phyloP scores from a whole-genome alignment of 257 asterid genomes.

The Solanum infundibuliforme region DNA sequence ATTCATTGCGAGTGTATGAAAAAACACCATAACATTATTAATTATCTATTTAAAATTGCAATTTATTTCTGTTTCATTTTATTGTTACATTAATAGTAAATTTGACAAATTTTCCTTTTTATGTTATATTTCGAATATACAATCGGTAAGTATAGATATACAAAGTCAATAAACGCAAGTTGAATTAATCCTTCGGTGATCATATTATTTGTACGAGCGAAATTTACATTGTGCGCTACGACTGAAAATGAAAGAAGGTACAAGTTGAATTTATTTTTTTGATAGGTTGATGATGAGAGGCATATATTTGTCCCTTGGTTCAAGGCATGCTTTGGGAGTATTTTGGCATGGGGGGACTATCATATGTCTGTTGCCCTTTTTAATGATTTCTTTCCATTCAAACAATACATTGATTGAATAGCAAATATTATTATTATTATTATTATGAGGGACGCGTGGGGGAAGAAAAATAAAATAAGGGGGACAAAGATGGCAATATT shows the following conservation, averaged over 20 bases:
- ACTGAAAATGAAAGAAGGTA: not conserved
- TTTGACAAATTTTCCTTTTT: not conserved
- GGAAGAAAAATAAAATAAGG: not conserved
- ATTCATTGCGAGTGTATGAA: not conserved
- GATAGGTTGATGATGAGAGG: not conserved
- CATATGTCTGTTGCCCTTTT: slow-evolving; percentile 1
- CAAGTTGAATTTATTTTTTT: not conserved
- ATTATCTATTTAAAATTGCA: not conserved
- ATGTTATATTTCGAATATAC: not conserved
- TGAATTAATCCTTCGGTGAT: not conserved
- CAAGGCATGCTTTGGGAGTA: not conserved
- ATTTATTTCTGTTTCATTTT: too few species aligned
- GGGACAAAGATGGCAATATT: slow-evolving; percentile 17
- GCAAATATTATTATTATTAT: not conserved
- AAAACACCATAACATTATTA: not conserved
- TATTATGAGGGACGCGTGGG: slow-evolving; percentile 11
- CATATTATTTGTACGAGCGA: not conserved
- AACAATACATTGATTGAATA: slow-evolving; percentile 3
- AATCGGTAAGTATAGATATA: too few species aligned
- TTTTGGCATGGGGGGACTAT: not conserved
- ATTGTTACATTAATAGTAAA: too few species aligned
- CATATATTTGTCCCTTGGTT: not conserved
- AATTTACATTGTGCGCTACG: not conserved
- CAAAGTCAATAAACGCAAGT: not conserved
- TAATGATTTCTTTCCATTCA: slow-evolving; percentile 23